Evolutionary conservation across 2,329 filamentous ascomycete species (phyloP), one percentile per base, ranked within the genome.

Genomic region (Ilyonectria robusta): DNA sequence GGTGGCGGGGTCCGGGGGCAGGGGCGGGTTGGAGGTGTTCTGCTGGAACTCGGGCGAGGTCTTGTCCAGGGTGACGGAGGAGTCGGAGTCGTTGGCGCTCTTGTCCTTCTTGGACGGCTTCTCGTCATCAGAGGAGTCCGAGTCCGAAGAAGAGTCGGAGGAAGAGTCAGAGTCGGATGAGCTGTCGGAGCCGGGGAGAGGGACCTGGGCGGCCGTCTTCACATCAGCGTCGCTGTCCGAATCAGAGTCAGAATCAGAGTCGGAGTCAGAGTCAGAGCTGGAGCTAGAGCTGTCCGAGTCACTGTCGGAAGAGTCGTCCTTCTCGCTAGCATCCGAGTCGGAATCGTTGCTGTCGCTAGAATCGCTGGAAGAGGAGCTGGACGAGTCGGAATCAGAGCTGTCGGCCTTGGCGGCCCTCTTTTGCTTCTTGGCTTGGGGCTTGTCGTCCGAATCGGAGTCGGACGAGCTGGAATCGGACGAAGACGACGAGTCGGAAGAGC

Each of bases 391-490:
- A 56, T 67, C 58, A 6, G 70, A 74, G 66, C 70, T 68, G 19
- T 66, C 65, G 42, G 72, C 70, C 23, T 72, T 65, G 26, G 67
- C 21, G 62, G 33, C 65, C 58, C 37, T 65, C 77, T 84, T 85
- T 68, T 78, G 78, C 79, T 89, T 90, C 82, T 91, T 91, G 29
- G 80, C 71, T 66, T 82, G 82, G 4, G 84, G 86, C 65, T 86
- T 82, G 46, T 82, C 82, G 44, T 85, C 84, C 9, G 82, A 84
- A 69, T 80, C 81, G 19, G 85, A 85, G 54, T 81, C 78, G 1
- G 81, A 81, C 15, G 77, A 79, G 46, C 73, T 75, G 4, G 80
- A 82, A 13, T 76, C 77, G 17, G 80, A 81, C 62, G 78, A 78
- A 3, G 81, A 82, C 48, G 72, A 74, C 5, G 70, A 72, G 17